Base-by-base conservation (phyloP, 2,329 filamentous ascomycete species). In the Endocalyx cinctus region DNA sequence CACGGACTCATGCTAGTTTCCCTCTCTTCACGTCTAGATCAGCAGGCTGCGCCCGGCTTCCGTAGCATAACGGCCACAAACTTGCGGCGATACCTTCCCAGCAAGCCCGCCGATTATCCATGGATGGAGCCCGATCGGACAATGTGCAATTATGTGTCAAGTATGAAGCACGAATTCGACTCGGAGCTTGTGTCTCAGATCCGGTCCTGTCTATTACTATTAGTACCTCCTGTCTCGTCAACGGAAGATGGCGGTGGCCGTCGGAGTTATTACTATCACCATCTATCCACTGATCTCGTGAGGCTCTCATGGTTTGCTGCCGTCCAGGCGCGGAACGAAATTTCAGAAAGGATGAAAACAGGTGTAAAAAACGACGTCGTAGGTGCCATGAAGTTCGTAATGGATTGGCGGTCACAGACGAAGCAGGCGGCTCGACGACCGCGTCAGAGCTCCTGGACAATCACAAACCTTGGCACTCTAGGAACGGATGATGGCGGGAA, bases 281-380 rank as follows among this genome's bases (percentile, higher is more conserved):
- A 23, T n/a, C 20, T 13, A 5, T 31, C 39, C 13, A 8, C 10
- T 2, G 36, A 33, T 2, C 33, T 47, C 10, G 28, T 42, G 15
- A 22, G 27, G 4, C 27, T 40, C 6, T 14, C 48, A 16, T 50
- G 47, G 46, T 14, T 29, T 2, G 28, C 42, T 0, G 52, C 57
- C 17, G 43, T 48, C 29, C 41, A 35, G 4, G 51, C 47, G 13
- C 50, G 55, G 25, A 41, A 20, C 15, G 51, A 57, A 31, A 50
- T 62, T 22, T 37, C 42, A 17, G 31, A 26, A 12, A 54, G 50
- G 27, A 34, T 58, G 14, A 41, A 51, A 11, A 17, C 31, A 1
- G 52, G 52, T 12, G 40, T 54, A 25, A 49, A 41, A 26, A 59
- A 62, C 41, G 57, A 62, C 41, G 5, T 52, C 17, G 39, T 57